Base-by-base conservation (phyloP, 108 stramenopile species). In the Stephanodiscus minutulus region DNA sequence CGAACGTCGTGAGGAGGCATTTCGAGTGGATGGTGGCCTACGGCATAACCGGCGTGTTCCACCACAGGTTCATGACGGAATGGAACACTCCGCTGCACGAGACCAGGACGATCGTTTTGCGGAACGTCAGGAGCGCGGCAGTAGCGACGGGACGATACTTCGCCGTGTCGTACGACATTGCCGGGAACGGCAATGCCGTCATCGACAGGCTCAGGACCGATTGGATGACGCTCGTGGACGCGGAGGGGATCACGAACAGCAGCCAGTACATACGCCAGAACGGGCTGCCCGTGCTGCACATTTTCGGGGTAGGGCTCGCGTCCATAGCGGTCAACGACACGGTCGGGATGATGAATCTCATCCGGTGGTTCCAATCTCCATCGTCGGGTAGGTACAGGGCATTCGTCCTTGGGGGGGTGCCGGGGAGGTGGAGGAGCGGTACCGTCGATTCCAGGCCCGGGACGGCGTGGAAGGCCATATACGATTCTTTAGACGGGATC, bases 11-110 rank as follows among this genome's bases (percentile, higher is more conserved):
- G 11, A 44, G 56, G 29, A 66, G 70, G 13, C 83, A 83, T 60
- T 72, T 70, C 22, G 60, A 76, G 35, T 83, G 83, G 83, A 83
- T 83, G 83, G 24, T 29, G 3, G 60, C 70, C 1, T 83, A 83
- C 53, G 79, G 74, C 2, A 83, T 83, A 15, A 28, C 73, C 13
- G 83, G 83, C 33, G 66, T 74, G 0, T 83, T 83, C 44, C 67
- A 75, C 39, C 66, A 74, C 55, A 39, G 78, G 8, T 83, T 83
- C 65, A 71, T 83, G 63, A 33, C 66, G 12, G 52, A 66, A 6
- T 44, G 53, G 15, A 56, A 22, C 17, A 44, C 54, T 10, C 10
- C 33, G 1, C 64, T 65, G 41, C 31, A 50, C 24, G 55, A 58
- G 44, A 70, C 68, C 66, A 68, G 62, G 31, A 67, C 58, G 1